Conservation (phyloP, 768 basidiomycete genomes). For the Leccinum variicolor region DNA sequence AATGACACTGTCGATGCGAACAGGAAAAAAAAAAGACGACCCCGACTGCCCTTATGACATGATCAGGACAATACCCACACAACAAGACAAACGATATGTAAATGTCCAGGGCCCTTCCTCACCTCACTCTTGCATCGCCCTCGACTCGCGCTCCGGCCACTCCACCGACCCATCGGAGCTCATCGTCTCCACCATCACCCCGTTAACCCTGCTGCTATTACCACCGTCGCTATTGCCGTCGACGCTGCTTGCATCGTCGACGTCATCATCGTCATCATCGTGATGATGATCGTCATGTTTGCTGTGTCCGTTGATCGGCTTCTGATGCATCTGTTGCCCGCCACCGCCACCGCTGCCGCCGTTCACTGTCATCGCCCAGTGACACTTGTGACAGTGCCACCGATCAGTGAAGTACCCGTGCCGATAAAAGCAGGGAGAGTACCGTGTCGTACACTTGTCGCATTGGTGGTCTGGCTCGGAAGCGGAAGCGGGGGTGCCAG, state of each 20-base stretch:
- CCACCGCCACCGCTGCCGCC: neutral
- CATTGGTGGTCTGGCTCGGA: slow-evolving; percentile 42
- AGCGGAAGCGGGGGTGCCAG: neutral
- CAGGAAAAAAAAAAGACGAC: neutral
- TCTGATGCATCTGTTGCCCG: neutral
- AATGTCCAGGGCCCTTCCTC: neutral
- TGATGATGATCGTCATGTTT: neutral
- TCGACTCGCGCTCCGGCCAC: slow-evolving; percentile 14
- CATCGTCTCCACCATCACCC: neutral
- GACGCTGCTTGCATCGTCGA: neutral
- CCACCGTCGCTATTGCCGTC: neutral
- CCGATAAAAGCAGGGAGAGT: slow-evolving; percentile 74
- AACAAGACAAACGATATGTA: neutral
- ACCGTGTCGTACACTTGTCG: slow-evolving; percentile 59
- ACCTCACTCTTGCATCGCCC: slow-evolving; percentile 18
- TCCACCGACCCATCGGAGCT: neutral
- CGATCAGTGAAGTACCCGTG: slow-evolving; percentile 23
- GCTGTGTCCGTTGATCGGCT: neutral
- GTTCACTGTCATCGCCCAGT: slow-evolving; percentile 26
- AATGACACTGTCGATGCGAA: neutral
- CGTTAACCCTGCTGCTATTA: neutral
- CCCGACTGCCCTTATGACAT: neutral
- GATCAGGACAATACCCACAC: neutral
- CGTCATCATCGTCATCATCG: neutral
- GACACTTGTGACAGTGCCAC: slow-evolving; percentile 45